phyloP scores from a whole-genome alignment of 129 eudicot species.

The Silybum marianum region DNA sequence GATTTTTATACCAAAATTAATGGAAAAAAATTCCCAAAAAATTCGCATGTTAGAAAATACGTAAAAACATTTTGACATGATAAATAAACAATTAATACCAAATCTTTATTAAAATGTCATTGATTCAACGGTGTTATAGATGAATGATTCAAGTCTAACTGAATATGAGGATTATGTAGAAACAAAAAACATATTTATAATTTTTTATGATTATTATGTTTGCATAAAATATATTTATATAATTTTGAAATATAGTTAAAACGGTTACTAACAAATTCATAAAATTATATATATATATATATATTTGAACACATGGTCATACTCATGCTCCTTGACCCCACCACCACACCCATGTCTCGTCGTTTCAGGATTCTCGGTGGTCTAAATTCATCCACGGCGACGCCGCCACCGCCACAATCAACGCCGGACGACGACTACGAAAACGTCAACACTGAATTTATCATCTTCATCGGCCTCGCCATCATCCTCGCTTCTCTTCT shows the following conservation, averaged over 20 bases:
- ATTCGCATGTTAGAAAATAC: neutral
- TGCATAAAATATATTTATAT: neutral
- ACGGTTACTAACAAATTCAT: neutral
- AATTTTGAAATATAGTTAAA: neutral
- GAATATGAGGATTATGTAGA: too few species aligned
- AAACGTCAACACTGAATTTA: slow-evolving; percentile 49
- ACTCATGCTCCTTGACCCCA: slow-evolving; percentile 23
- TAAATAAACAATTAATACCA: neutral
- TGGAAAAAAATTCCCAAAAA: too few species aligned
- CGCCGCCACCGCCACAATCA: slow-evolving; percentile 2
- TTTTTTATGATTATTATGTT: neutral
- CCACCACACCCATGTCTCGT: slow-evolving; percentile 24
- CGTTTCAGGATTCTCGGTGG: slow-evolving; percentile 23
- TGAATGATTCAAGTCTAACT: too few species aligned
- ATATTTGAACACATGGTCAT: slow-evolving; percentile 9
- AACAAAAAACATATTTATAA: too few species aligned
- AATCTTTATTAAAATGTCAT: neutral
- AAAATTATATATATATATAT: neutral
- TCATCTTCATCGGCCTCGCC: slow-evolving; percentile 54
- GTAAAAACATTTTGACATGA: neutral
- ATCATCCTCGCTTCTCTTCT: slow-evolving; percentile 63
- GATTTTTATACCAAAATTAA: neutral
- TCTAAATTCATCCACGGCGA: slow-evolving; percentile 14
- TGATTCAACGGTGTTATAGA: too few species aligned
- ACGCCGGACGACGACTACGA: slow-evolving; percentile 24